Percentiles rank a stretch among this genome's conserved stretches.
These are phyloP conservation scores for Xerocomus brunneocitrinus DNA, from an alignment of 768 basidiomycete genomes.

Conservation along the genomic window DNA sequence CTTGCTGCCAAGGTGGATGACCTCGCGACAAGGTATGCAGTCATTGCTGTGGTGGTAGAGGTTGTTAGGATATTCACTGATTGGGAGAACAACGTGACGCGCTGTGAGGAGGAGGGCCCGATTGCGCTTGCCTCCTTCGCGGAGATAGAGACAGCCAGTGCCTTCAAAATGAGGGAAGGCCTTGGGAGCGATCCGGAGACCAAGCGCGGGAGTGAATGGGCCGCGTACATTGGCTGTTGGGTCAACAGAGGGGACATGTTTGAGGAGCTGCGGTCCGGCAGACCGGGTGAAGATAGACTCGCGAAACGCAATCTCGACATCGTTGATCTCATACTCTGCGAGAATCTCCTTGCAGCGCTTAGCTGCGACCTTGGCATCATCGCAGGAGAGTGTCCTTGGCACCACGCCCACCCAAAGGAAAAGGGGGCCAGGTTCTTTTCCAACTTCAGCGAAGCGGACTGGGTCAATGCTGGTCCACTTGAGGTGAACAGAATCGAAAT, in stretches of 20 bases:
- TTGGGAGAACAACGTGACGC: no score
- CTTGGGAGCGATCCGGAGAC: slow-evolving; percentile 17
- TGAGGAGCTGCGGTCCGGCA: neutral
- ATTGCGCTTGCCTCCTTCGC: no score
- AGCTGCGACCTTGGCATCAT: neutral
- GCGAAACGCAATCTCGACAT: neutral
- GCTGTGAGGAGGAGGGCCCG: no score
- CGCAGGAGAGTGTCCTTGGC: neutral
- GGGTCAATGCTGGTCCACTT: neutral
- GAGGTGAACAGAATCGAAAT: neutral
- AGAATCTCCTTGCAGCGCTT: neutral
- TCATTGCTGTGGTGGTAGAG: no score
- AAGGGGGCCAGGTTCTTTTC: neutral
- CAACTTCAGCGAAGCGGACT: neutral
- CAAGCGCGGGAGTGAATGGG: slow-evolving; percentile 28
- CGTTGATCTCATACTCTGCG: neutral
- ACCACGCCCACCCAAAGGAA: neutral
- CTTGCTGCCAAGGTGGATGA: no score
- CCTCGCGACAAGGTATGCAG: no score
- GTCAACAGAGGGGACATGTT: slow-evolving; percentile 7
- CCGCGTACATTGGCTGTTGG: slow-evolving; percentile 15
- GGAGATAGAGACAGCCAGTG: no score
- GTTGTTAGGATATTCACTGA: no score
- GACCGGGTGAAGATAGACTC: neutral
- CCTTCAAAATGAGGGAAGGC: no score